A percentile compares a stretch with the other conserved stretches of the same genome.
phyloP scores from a whole-genome alignment of 2,329 filamentous ascomycete genomes.

The Penicillium sp. region DNA sequence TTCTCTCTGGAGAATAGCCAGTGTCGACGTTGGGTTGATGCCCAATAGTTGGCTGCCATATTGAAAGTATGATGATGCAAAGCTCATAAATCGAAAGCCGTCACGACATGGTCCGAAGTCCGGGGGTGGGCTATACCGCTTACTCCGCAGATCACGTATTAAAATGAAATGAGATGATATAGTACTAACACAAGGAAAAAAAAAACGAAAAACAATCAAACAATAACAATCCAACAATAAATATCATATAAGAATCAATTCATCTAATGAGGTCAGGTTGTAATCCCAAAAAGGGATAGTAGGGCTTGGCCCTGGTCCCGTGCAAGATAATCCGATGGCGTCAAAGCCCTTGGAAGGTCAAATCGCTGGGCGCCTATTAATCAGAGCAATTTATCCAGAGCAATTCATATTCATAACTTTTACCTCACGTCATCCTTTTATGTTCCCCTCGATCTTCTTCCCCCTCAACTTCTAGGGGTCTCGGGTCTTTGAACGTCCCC shows the following conservation, averaged over 20 bases:
- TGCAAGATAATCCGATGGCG: constrained; percentile 31
- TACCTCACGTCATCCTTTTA: constrained; percentile 21
- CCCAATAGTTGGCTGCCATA: constrained; percentile 97
- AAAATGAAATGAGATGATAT: constrained; percentile 4
- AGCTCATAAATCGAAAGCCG: constrained; percentile 1
- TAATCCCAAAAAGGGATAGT: constrained; percentile 32
- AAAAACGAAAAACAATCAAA: neutral
- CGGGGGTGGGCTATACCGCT: constrained; percentile 2
- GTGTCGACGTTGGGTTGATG: constrained; percentile 82
- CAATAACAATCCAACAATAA: neutral
- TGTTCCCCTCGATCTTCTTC: constrained; percentile 25
- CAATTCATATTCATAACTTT: constrained; percentile 6
- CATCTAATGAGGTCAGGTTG: constrained; percentile 5
- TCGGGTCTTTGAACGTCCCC: neutral
- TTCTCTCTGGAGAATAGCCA: constrained; percentile 89
- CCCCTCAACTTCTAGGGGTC: constrained; percentile 3
- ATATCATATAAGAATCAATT: neutral
- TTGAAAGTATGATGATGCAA: constrained; percentile 4
- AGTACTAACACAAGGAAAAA: neutral
- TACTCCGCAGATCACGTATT: constrained; percentile 11
- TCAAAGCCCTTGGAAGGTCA: constrained; percentile 24
- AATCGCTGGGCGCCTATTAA: constrained; percentile 38
- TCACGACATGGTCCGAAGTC: constrained; percentile 13
- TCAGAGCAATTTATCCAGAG: constrained; percentile 19
- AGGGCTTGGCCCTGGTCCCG: constrained; percentile 35